These are phyloP conservation scores for Asterionellopsis glacialis DNA, from an alignment of 108 stramenopile species.

Conservation along the genomic window DNA sequence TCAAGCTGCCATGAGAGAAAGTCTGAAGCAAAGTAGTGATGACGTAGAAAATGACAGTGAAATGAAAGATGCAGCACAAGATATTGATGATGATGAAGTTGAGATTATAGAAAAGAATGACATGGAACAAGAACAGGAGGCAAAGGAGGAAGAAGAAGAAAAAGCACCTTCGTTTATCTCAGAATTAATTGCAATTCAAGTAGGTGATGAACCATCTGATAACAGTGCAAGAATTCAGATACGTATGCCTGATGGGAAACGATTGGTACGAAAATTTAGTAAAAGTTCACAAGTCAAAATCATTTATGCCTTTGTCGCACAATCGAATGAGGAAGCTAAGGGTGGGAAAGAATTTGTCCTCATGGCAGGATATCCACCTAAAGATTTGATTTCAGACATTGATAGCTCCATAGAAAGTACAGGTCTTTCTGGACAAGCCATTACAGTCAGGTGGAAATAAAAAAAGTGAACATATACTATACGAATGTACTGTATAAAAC, in stretches of 20 bases:
- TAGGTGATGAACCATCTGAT: conserved; percentile 36
- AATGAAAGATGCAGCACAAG: neutral
- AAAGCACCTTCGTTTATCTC: conserved; percentile 2
- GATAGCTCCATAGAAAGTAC: conserved; percentile 58
- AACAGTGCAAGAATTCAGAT: conserved; percentile 37
- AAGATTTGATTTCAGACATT: conserved; percentile 55
- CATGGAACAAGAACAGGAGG: conserved; percentile 1
- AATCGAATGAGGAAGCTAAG: conserved; percentile 56
- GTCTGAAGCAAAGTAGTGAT: conserved; percentile 37
- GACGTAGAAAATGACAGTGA: conserved; percentile 23
- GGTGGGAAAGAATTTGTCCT: conserved; percentile 62
- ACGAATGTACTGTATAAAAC: too few species aligned
- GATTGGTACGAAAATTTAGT: conserved; percentile 37
- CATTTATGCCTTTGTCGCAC: conserved; percentile 54
- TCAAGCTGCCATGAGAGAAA: conserved; percentile 81
- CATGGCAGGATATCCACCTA: conserved; percentile 80
- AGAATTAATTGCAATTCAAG: conserved; percentile 27
- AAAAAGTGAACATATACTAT: too few species aligned
- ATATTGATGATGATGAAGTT: conserved; percentile 4
- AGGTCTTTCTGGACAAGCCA: conserved; percentile 23
- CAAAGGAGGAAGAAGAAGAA: neutral
- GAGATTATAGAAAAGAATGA: neutral
- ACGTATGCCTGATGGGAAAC: conserved; percentile 53
- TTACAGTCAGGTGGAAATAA: conserved; percentile 2
- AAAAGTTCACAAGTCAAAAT: conserved; percentile 27